A percentile compares a stretch with the other conserved stretches of the same genome.
Evolutionary conservation across 1,284 basidiomycete species (phyloP).

Genomic region (Anthracocystis setariae): DNA sequence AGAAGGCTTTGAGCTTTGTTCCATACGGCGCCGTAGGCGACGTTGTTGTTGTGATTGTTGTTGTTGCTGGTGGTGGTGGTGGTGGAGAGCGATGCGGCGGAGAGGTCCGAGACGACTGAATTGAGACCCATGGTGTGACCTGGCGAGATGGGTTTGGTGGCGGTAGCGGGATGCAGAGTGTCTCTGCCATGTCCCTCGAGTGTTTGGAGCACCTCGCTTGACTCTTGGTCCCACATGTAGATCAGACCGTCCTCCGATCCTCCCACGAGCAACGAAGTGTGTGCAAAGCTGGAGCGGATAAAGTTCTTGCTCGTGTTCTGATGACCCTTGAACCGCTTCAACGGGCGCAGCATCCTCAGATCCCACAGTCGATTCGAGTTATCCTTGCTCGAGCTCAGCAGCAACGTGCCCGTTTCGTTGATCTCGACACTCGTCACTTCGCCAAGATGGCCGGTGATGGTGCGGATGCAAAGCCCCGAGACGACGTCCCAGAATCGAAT

Average conservation of each 20-base stretch:
- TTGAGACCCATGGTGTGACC: neutral
- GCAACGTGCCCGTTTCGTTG: slow-evolving; percentile 69
- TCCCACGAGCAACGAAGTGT: slow-evolving; percentile 68
- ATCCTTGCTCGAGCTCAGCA: slow-evolving; percentile 70
- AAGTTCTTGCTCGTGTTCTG: slow-evolving; percentile 72
- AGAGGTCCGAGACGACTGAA: slow-evolving; percentile 26
- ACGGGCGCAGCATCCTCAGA: slow-evolving; percentile 59
- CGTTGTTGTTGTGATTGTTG: slow-evolving; percentile 55
- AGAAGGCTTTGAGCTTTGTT: slow-evolving; percentile 67
- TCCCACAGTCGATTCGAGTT: slow-evolving; percentile 69
- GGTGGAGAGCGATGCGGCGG: slow-evolving; percentile 33
- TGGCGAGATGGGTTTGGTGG: neutral
- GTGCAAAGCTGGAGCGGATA: slow-evolving; percentile 69
- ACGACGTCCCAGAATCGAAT: slow-evolving; percentile 71
- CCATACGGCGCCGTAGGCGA: slow-evolving; percentile 70
- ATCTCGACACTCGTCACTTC: slow-evolving; percentile 71
- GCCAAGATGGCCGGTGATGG: slow-evolving; percentile 70
- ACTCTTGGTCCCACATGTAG: slow-evolving; percentile 67
- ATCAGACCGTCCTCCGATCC: slow-evolving; percentile 69
- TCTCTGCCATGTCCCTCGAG: slow-evolving; percentile 62
- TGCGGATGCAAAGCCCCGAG: slow-evolving; percentile 69
- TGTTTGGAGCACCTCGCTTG: slow-evolving; percentile 63
- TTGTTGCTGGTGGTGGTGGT: too few relatives aligned
- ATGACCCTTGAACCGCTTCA: slow-evolving; percentile 70
- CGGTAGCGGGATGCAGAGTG: slow-evolving; percentile 10